Percentiles rank a stretch among this genome's conserved stretches.
These are phyloP conservation scores for Aspergillus fijiensis DNA, from an alignment of 2,329 filamentous ascomycete genomes.

Conservation along the genomic window DNA sequence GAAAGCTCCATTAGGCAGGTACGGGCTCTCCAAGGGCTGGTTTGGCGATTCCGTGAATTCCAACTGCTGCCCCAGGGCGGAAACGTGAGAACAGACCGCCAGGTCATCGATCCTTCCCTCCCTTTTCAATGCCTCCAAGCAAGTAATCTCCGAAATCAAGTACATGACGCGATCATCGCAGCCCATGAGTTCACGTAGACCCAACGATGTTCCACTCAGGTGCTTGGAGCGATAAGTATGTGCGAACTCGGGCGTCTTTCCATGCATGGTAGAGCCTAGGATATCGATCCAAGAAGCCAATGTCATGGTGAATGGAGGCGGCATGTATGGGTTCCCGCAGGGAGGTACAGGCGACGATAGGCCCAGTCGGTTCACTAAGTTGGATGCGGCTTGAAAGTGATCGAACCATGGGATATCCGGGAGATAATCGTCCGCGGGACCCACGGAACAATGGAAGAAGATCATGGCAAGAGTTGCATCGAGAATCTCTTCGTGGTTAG, in stretches of 20 bases:
- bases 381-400: constrained; percentile 89
- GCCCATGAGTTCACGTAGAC: constrained; percentile 90
- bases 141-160: constrained; percentile 94
- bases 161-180: constrained; percentile 98
- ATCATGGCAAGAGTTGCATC: constrained; percentile 94
- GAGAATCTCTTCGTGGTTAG: constrained; percentile 81
- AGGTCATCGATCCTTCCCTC: constrained; percentile 78
- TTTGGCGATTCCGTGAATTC: constrained; percentile 71
- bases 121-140: constrained; percentile 82
- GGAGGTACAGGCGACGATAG: constrained; percentile 68
- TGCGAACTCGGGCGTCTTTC: constrained; percentile 80
- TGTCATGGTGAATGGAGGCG: constrained; percentile 92
- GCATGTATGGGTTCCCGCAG: constrained; percentile 57
- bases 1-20: constrained; percentile 65
- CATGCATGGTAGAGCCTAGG: constrained; percentile 87
- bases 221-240: constrained; percentile 97
- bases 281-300: constrained; percentile 92
- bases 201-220: constrained; percentile 63
- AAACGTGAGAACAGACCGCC: constrained; percentile 83
- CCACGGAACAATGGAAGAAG: constrained; percentile 92
- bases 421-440: constrained; percentile 77
- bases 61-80: constrained; percentile 82
- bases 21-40: constrained; percentile 60
- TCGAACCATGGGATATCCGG: constrained; percentile 96
- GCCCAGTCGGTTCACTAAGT: constrained; percentile 79